These are phyloP conservation scores for Allium cepa DNA, from an alignment of 106 monocot species.

Conservation along the genomic window DNA sequence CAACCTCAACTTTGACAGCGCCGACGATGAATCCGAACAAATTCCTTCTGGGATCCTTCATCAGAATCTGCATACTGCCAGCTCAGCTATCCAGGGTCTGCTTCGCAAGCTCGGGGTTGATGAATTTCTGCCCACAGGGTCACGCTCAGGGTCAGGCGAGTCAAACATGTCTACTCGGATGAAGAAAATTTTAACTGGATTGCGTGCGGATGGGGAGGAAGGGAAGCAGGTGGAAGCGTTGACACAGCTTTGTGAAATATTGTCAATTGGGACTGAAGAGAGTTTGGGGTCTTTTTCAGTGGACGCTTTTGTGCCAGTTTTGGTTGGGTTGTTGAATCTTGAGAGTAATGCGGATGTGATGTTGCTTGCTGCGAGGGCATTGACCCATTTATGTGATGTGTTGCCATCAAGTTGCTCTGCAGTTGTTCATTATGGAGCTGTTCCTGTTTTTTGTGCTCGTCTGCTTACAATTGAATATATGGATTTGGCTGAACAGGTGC, in stretches of 20 bases:
- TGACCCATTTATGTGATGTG: conserved; percentile 87
- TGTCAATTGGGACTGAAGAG: conserved; percentile 95
- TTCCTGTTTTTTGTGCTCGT: conserved; percentile 77
- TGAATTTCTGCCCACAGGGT: conserved; percentile 75
- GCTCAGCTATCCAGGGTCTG: conserved; percentile 85
- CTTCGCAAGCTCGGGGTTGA: conserved; percentile 91
- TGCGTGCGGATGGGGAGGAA: conserved; percentile 89
- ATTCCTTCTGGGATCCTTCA: conserved; percentile 43
- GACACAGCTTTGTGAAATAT: conserved; percentile 92
- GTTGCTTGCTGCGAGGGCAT: conserved; percentile 90
- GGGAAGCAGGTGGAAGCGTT: conserved; percentile 86
- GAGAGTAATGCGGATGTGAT: conserved; percentile 90
- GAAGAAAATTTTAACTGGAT: conserved; percentile 78
- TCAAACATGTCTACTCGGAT: conserved; percentile 53
- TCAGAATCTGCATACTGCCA: conserved; percentile 71
- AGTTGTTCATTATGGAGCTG: conserved; percentile 93
- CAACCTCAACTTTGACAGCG: conserved; percentile 50
- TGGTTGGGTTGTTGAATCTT: conserved; percentile 84
- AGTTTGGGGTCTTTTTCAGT: conserved; percentile 81
- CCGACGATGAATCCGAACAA: conserved; percentile 47
- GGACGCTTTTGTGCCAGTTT: conserved; percentile 88
- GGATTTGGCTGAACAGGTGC: conserved; percentile 97
- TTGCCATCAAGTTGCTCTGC: conserved; percentile 85
- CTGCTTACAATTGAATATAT: conserved; percentile 97
- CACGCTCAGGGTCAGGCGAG: conserved; percentile 26